These are phyloP conservation scores for Artomyces pyxidatus DNA, from an alignment of 768 basidiomycete species.

Conservation along the genomic window DNA sequence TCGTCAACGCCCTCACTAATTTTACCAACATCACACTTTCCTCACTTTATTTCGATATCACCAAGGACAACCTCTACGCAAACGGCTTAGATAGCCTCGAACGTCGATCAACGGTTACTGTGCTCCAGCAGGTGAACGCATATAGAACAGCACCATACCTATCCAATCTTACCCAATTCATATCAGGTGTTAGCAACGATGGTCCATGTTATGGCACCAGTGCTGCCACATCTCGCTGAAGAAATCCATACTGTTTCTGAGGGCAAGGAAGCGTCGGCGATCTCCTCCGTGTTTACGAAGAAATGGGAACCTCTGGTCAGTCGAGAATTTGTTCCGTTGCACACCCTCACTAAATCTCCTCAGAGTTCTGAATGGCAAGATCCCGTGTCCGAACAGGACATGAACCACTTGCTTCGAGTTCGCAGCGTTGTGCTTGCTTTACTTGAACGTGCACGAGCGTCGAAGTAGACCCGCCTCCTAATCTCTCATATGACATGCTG, in stretches of 20 bases:
- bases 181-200: conserved; percentile 68
- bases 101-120: conserved; percentile 60
- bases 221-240: conserved; percentile 86
- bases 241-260: conserved; percentile 53
- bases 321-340: not conserved
- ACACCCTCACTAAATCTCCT: not conserved
- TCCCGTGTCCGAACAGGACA: conserved; percentile 44
- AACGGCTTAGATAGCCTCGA: conserved; percentile 39
- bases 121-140: conserved; percentile 65
- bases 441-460: conserved; percentile 67
- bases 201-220: conserved; percentile 69
- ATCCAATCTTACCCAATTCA: no score
- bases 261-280: conserved; percentile 18
- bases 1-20: conserved; percentile 59
- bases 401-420: conserved; percentile 53
- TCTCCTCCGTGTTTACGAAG: conserved; percentile 59
- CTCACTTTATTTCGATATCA: conserved; percentile 86
- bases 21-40: conserved; percentile 84
- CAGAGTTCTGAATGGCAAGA: conserved; percentile 62
- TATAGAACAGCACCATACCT: no score
- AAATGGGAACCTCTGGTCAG: conserved; percentile 67
- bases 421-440: conserved; percentile 54
- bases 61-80: conserved; percentile 86
- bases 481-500: not conserved
- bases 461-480: conserved; percentile 49